Evolutionary conservation across 768 basidiomycete species (phyloP).

Genomic region (Lactarius trivialis): DNA sequence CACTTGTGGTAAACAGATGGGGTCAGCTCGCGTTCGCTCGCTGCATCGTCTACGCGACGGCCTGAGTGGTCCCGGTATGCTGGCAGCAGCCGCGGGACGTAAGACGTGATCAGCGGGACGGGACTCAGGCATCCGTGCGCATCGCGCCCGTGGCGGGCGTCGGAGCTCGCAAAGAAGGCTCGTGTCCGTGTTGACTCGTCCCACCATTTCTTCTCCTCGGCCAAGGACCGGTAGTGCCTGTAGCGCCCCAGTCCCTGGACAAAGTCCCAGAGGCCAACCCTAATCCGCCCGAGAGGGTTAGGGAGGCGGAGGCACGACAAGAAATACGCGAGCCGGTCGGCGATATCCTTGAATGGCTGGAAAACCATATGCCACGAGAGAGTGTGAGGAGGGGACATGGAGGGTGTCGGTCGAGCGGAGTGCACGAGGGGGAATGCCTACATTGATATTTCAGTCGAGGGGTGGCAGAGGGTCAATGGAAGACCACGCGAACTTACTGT

Average conservation of each 20-base stretch:
- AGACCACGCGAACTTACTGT: slow-evolving; percentile 1
- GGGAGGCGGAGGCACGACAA: neutral
- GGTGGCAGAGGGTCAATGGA: neutral
- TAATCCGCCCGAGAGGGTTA: neutral
- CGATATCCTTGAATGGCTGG: slow-evolving; percentile 10
- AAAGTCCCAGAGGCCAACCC: slow-evolving; percentile 8
- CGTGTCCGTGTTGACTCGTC: slow-evolving; percentile 27
- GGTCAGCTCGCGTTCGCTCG: slow-evolving; percentile 29
- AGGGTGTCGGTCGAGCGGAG: neutral
- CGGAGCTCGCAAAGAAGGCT: slow-evolving; percentile 25
- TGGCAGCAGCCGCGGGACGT: slow-evolving; percentile 36
- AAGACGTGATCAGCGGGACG: slow-evolving; percentile 29
- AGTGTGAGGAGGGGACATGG: neutral
- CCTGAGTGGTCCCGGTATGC: slow-evolving; percentile 29
- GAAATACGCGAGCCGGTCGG: slow-evolving; percentile 7
- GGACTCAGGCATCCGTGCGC: neutral
- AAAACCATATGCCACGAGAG: slow-evolving; percentile 14
- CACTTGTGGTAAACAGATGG: slow-evolving; percentile 38
- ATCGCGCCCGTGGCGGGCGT: slow-evolving; percentile 7
- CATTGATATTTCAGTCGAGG: neutral
- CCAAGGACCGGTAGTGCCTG: slow-evolving; percentile 24
- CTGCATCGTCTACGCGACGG: slow-evolving; percentile 18
- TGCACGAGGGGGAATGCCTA: slow-evolving; percentile 6
- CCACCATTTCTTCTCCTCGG: slow-evolving; percentile 31
- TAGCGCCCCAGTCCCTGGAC: slow-evolving; percentile 7